A percentile compares a stretch with the other conserved stretches of the same genome.
These are phyloP conservation scores for Xylaria cubensis DNA, from an alignment of 495 filamentous ascomycete genomes.

Conservation along the genomic window DNA sequence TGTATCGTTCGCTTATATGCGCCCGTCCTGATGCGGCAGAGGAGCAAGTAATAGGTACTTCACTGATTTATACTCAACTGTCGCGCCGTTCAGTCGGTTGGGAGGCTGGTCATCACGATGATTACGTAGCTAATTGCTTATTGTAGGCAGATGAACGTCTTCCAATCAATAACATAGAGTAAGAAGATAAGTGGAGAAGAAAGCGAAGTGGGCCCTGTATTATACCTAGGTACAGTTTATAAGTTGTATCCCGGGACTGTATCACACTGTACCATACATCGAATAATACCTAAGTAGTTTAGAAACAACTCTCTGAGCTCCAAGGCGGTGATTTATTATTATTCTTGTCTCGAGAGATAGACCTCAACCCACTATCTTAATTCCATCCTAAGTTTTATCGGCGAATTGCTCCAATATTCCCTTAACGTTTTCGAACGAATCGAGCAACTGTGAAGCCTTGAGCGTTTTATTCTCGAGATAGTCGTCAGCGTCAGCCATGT, in stretches of 20 bases:
- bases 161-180: background rate
- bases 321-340: background rate
- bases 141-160: background rate
- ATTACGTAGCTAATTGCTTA: slow-evolving; percentile 12
- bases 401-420: slow-evolving; percentile 18
- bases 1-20: background rate
- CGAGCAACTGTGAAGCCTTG: background rate
- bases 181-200: background rate
- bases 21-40: background rate
- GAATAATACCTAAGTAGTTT: background rate
- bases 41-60: background rate
- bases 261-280: background rate
- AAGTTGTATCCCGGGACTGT: background rate
- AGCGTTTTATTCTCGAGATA: slow-evolving; percentile 13
- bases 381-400: background rate
- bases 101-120: background rate
- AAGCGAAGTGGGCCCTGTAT: no score
- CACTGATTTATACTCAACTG: background rate
- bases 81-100: background rate
- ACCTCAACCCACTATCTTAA: background rate
- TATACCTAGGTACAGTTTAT: background rate
- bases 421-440: slow-evolving; percentile 21
- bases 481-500: slow-evolving; percentile 24
- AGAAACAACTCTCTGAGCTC: background rate
- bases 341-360: background rate